These are phyloP conservation scores for Aureobasidium sp. DNA, from an alignment of 2,329 filamentous ascomycete genomes.

Conservation along the genomic window DNA sequence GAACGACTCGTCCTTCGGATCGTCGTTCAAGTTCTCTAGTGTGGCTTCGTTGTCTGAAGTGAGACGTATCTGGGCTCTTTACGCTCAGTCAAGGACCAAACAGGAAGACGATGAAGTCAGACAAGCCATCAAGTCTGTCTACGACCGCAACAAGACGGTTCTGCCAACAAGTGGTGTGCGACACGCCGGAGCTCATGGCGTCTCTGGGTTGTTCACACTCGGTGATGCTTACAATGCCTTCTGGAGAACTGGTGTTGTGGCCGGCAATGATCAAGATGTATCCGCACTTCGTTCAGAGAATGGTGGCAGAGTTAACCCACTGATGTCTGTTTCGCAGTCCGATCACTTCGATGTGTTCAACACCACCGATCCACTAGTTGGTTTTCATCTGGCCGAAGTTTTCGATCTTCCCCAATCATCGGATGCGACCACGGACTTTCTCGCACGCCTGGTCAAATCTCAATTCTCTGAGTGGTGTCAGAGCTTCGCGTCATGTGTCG, in stretches of 20 bases:
- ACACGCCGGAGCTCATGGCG: slow-evolving; percentile 24
- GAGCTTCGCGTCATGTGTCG: background rate
- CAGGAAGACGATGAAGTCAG: background rate
- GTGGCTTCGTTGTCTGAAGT: slow-evolving; percentile 37
- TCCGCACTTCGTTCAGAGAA: slow-evolving; percentile 13
- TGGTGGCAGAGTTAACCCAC: slow-evolving; percentile 12
- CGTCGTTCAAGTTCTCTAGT: slow-evolving; percentile 43
- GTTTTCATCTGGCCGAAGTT: slow-evolving; percentile 47
- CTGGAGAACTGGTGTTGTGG: slow-evolving; percentile 25
- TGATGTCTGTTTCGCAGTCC: slow-evolving; percentile 37
- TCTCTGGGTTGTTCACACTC: slow-evolving; percentile 13
- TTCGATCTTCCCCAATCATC: background rate
- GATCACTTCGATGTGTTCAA: slow-evolving; percentile 37
- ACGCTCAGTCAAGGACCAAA: slow-evolving; percentile 17
- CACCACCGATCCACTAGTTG: slow-evolving; percentile 43
- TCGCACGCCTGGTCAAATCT: slow-evolving; percentile 5
- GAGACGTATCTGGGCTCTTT: slow-evolving; percentile 34
- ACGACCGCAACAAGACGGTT: background rate
- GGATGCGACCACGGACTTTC: background rate
- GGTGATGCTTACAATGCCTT: slow-evolving; percentile 19
- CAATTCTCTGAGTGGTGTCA: slow-evolving; percentile 10
- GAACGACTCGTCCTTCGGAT: slow-evolving; percentile 32
- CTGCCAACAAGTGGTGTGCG: slow-evolving; percentile 10
- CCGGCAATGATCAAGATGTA: slow-evolving; percentile 12
- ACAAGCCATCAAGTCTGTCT: background rate